Conservation (phyloP, 2,329 filamentous ascomycete genomes). For the Nigrospora osmanthi region DNA sequence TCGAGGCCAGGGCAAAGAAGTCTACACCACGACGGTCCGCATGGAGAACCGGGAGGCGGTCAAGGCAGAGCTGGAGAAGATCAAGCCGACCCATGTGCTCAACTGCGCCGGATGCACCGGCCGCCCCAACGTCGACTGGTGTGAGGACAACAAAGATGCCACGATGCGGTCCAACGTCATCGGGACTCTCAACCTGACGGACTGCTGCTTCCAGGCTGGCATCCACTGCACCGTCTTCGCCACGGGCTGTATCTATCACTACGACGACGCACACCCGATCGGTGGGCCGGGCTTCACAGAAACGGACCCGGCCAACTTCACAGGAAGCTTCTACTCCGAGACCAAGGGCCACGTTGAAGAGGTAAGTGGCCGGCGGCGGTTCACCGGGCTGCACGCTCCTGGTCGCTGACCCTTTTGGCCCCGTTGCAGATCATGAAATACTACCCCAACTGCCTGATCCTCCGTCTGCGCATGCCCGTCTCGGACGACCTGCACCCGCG, state of each 20-base stretch:
- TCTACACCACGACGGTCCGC: slow-evolving; percentile 51
- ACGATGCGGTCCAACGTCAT: slow-evolving; percentile 62
- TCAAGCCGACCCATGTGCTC: slow-evolving; percentile 59
- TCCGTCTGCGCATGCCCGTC: slow-evolving; percentile 63
- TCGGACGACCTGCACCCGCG: slow-evolving; percentile 58
- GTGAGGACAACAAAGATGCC: slow-evolving; percentile 60
- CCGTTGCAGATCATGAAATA: slow-evolving; percentile 47
- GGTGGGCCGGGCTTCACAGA: slow-evolving; percentile 53
- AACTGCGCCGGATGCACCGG: slow-evolving; percentile 61
- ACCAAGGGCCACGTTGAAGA: slow-evolving; percentile 60
- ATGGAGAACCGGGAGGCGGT: slow-evolving; percentile 58
- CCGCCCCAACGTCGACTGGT: slow-evolving; percentile 64
- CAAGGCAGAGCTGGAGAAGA: slow-evolving; percentile 43
- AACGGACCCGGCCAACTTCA: slow-evolving; percentile 56
- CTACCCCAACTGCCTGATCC: slow-evolving; percentile 54
- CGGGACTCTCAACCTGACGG: slow-evolving; percentile 55
- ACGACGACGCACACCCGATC: slow-evolving; percentile 52
- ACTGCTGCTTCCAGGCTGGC: slow-evolving; percentile 48
- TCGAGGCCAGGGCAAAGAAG: slow-evolving; percentile 51
- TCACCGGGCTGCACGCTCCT: background rate
- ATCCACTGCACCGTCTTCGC: slow-evolving; percentile 60
- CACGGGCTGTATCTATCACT: slow-evolving; percentile 61
- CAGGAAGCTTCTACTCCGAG: slow-evolving; percentile 60
- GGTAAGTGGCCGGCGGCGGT: slow-evolving; percentile 26
- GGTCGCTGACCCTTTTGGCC: slow-evolving; percentile 3